phyloP scores from a whole-genome alignment of 2,329 filamentous ascomycete genomes.

The Grosmannia huntii region DNA sequence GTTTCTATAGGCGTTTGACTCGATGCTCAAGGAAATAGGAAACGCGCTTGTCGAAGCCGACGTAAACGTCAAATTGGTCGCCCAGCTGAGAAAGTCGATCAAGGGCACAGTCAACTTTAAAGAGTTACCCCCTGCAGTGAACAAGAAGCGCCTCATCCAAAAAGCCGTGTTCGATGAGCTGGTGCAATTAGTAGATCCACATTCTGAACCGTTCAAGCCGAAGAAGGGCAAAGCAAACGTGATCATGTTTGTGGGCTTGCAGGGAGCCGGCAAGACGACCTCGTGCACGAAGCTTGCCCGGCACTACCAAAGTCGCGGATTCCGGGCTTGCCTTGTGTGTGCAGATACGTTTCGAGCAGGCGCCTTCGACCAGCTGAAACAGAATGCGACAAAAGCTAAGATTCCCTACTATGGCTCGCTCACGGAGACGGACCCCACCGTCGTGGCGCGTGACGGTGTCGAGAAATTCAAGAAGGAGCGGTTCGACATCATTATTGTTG shows the following conservation, averaged over 20 bases:
- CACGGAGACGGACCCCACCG: slow-evolving; percentile 89
- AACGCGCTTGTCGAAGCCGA: slow-evolving; percentile 91
- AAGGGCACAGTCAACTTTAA: slow-evolving; percentile 87
- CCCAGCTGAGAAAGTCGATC: slow-evolving; percentile 85
- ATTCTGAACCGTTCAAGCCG: slow-evolving; percentile 88
- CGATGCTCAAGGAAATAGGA: slow-evolving; percentile 97
- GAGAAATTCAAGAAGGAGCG: slow-evolving; percentile 98
- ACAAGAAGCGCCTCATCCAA: slow-evolving; percentile 97
- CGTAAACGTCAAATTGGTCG: slow-evolving; percentile 90
- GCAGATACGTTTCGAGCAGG: slow-evolving; percentile 97
- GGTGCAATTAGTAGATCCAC: slow-evolving; percentile 88
- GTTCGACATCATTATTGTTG: slow-evolving; percentile 97
- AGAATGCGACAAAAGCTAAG: slow-evolving; percentile 97
- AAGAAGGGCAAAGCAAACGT: slow-evolving; percentile 94
- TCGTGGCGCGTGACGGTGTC: slow-evolving; percentile 88
- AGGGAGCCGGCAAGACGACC: slow-evolving; percentile 95
- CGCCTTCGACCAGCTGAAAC: slow-evolving; percentile 96
- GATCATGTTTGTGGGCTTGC: slow-evolving; percentile 98
- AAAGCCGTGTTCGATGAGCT: slow-evolving; percentile 97
- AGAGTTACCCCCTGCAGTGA: slow-evolving; percentile 77
- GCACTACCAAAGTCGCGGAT: slow-evolving; percentile 87
- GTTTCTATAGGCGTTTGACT: slow-evolving; percentile 66
- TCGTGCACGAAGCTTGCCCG: slow-evolving; percentile 94
- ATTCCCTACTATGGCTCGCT: slow-evolving; percentile 97
- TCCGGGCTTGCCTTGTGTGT: slow-evolving; percentile 88